These are phyloP conservation scores for Ascochyta clinopodiicola DNA, from an alignment of 2,329 filamentous ascomycete genomes.

Conservation along the genomic window DNA sequence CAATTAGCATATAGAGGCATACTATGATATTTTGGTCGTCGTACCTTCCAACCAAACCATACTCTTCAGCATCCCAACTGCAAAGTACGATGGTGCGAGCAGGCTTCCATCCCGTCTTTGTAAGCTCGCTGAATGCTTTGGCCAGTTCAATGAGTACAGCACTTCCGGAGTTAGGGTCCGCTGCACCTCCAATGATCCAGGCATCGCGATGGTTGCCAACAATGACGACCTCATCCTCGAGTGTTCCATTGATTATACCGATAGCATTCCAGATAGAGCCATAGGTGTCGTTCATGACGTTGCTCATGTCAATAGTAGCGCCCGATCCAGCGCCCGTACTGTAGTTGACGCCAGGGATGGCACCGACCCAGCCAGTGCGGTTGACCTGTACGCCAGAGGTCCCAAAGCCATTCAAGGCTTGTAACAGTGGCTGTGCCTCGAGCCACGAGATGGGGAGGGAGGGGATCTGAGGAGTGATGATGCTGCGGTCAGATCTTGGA, in stretches of 20 bases:
- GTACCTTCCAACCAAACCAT: constrained; percentile 46
- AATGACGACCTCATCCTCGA: constrained; percentile 62
- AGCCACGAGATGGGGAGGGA: constrained; percentile 85
- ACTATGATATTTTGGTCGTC: not conserved
- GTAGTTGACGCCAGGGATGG: constrained; percentile 45
- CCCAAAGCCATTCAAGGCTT: constrained; percentile 82
- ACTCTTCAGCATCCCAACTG: constrained; percentile 54
- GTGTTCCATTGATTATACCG: constrained; percentile 71
- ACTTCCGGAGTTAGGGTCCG: constrained; percentile 60
- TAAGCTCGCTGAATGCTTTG: constrained; percentile 57
- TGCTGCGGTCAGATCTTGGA: constrained; percentile 70
- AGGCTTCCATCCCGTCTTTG: constrained; percentile 60
- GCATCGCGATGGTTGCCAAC: constrained; percentile 63
- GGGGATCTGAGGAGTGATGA: constrained; percentile 76
- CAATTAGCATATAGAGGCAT: constrained; percentile 1
- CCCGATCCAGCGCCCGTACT: constrained; percentile 59
- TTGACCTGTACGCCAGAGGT: constrained; percentile 58
- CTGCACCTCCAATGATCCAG: constrained; percentile 61
- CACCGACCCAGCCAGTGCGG: constrained; percentile 48
- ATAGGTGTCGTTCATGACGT: constrained; percentile 81
- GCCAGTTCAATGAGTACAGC: constrained; percentile 59
- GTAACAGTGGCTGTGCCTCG: constrained; percentile 80
- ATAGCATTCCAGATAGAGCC: constrained; percentile 81
- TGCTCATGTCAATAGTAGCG: constrained; percentile 56
- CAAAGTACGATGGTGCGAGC: constrained; percentile 56